phyloP scores from a whole-genome alignment of 2,329 filamentous ascomycete genomes.

The Monilinia fructicola region DNA sequence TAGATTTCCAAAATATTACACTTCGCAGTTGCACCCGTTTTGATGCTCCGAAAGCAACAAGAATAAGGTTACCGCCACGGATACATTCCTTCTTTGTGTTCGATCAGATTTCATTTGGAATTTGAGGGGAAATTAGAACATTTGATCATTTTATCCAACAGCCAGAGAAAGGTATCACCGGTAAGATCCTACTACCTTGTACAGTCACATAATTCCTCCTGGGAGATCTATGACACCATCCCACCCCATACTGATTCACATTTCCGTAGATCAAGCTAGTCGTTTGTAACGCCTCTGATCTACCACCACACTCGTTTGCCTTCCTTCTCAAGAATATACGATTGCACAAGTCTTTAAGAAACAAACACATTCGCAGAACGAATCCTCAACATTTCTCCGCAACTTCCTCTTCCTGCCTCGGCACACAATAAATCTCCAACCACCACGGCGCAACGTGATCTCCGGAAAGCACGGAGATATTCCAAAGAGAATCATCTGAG shows the following conservation, averaged over 20 bases:
- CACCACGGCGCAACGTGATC: neutral
- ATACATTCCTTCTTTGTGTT: slow-evolving; percentile 7
- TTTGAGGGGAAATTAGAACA: neutral
- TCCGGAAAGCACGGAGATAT: slow-evolving; percentile 9
- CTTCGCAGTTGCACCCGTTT: slow-evolving; percentile 6
- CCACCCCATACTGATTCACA: slow-evolving; percentile 17
- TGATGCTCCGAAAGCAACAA: slow-evolving; percentile 11
- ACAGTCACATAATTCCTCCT: slow-evolving; percentile 9
- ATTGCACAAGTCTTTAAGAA: neutral
- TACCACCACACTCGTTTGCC: slow-evolving; percentile 2
- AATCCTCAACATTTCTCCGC: neutral
- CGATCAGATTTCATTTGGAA: neutral
- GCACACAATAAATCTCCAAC: neutral
- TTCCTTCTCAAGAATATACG: neutral
- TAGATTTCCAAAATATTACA: slow-evolving; percentile 6
- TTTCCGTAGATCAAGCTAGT: slow-evolving; percentile 2
- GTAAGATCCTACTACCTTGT: slow-evolving; percentile 10
- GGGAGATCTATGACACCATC: neutral
- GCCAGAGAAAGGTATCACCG: slow-evolving; percentile 9
- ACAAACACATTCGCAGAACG: neutral
- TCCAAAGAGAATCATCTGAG: neutral
- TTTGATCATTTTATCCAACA: slow-evolving; percentile 11
- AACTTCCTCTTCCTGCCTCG: neutral
- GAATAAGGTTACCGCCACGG: slow-evolving; percentile 8
- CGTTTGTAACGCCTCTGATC: neutral